Evolutionary conservation across 176 grass and related monocot genomes (phyloP), one percentile per base, ranked within the genome.

Genomic region (Bolboschoenus planiculmis): DNA sequence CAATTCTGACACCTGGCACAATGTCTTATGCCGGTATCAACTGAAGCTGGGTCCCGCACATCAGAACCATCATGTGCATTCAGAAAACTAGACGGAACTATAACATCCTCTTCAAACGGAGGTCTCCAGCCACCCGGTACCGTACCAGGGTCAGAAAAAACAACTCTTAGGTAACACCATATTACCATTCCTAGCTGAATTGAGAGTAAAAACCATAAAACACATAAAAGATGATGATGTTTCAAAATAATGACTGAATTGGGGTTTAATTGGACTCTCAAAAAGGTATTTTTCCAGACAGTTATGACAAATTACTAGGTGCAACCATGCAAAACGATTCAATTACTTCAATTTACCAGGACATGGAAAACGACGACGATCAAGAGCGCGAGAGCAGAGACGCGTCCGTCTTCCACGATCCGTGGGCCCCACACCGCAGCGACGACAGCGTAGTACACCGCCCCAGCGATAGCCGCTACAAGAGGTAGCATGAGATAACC

Each of bases 371-470:
- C 84, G 61, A 74, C 27, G 78, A 94, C 81, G 71, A 97, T 36
- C 56, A 70, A 30, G 0, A 80, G 74, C 5, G 91, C 87, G 0
- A 72, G 78, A n/a, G 78, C 88, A 5, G 79, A 86, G 36, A 81
- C 4, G 18, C 35, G 54, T 13, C 84, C 81, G 4, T 63, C 76
- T 21, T 16, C 24, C 31, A 87, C 78, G 59, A 97, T 87, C 30
- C 63, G 4, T 1, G 95, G 92, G 43, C 90, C 95, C 95, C 95
- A 97, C 36, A 85, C 81, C 48, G 63, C 91, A 75, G 88, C 44
- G 73, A 97, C 85, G 40, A 97, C 87, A 55, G 90, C 88, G 88
- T 94, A 97, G 90, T 97, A 97, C 65, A 90, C 91, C 57, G 81
- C 50, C 48, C 77, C 90, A 53, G 71, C 78, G 83, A 97, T 93